These are phyloP conservation scores for Fraxinus paxiana DNA, from an alignment of 305 asterid genomes.

Conservation along the genomic window DNA sequence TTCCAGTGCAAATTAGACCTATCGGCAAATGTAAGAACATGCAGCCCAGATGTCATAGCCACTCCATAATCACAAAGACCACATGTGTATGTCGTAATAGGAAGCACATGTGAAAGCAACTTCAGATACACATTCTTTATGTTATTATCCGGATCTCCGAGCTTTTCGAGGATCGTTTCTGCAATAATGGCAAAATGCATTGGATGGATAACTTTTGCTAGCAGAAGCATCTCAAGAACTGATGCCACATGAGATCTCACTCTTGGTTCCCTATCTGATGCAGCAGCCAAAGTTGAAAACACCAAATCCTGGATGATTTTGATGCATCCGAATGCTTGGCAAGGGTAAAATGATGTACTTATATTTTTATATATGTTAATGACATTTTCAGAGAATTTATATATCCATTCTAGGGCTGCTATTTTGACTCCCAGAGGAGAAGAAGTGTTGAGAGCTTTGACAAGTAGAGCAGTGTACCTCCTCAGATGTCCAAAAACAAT, in stretches of 20 bases:
- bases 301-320: constrained; percentile 63
- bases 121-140: constrained; percentile 59
- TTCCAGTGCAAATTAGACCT: constrained; percentile 69
- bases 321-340: constrained; percentile 61
- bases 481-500: constrained; percentile 56
- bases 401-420: constrained; percentile 77
- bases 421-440: constrained; percentile 81
- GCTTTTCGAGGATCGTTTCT: constrained; percentile 73
- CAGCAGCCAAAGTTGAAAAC: constrained; percentile 61
- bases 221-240: constrained; percentile 68
- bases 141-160: constrained; percentile 83
- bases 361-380: constrained; percentile 37
- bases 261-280: constrained; percentile 86
- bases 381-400: constrained; percentile 62
- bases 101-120: constrained; percentile 68
- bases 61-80: constrained; percentile 62
- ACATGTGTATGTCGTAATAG: constrained; percentile 61
- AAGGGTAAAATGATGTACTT: constrained; percentile 53
- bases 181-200: constrained; percentile 58
- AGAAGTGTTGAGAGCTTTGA: constrained; percentile 58
- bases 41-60: constrained; percentile 43
- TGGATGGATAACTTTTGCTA: constrained; percentile 81
- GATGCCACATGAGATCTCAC: constrained; percentile 71
- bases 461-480: constrained; percentile 55
- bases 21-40: constrained; percentile 37